Evolutionary conservation across 345 rosid genomes (phyloP), one percentile per base, ranked within the genome.

Genomic region (Hibiscus mutabilis): DNA sequence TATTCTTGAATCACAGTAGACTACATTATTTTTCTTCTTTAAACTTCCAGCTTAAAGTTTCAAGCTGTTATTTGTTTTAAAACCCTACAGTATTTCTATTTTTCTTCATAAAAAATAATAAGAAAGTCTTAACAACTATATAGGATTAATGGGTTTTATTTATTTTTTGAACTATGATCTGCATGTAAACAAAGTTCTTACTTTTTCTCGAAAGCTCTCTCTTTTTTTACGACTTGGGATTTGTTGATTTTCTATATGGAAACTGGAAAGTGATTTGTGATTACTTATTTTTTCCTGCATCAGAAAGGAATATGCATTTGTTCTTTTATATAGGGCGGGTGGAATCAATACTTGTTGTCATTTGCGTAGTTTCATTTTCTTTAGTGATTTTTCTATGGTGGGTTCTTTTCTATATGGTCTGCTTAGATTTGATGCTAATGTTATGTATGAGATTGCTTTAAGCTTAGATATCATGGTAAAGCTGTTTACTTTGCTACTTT

Each of bases 141-240:
- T 42, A 60, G 40, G 64, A 73, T 61, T 46, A 71, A 27, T 59
- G 57, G 55, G 27, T 35, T 62, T 1, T n/a, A 16, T 37, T 0
- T 18, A n/a, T 35, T 16, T 33, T 19, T 46, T 15, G 19, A 1
- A 52, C 63, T 24, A 4, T 58, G 76, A 71, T 68, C 71, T 80
- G 77, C 78, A 73, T 73, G 75, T 60, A 29, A 61, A 27, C 60
- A 29, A 40, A 65, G 63, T 65, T 58, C 3, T 19, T 44, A 16
- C 14, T 12, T 60, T 59, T 25, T 2, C 37, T 25, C 46, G 14
- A 11, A 68, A 33, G 4, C 40, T 5, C 42, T 16, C 9, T 51
- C n/a, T 5, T 46, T 27, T 25, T 66, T 19, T 10, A 4, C 0
- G 3, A 52, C 19, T 25, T 51, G 10, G n/a, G 15, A 51, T 52